These are phyloP conservation scores for Xylaria longipes DNA, from an alignment of 495 filamentous ascomycete species.

Conservation along the genomic window DNA sequence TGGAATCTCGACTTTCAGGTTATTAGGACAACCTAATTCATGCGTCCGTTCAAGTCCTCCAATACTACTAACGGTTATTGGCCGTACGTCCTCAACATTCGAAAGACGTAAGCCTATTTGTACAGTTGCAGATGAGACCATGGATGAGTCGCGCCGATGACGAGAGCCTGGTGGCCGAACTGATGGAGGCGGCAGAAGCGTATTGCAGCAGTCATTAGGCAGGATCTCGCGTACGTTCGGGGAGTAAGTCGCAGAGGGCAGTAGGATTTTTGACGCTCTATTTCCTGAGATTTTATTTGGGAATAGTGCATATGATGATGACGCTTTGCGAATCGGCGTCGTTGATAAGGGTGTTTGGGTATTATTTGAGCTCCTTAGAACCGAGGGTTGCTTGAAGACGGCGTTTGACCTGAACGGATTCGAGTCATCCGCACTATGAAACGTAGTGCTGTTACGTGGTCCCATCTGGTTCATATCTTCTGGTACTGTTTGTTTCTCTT, in stretches of 20 bases:
- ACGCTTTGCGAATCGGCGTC: conserved; percentile 43
- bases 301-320: conserved; percentile 50
- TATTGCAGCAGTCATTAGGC: conserved; percentile 29
- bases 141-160: conserved; percentile 52
- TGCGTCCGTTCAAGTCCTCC: conserved; percentile 41
- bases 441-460: conserved; percentile 32
- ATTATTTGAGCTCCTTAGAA: conserved; percentile 41
- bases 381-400: conserved; percentile 32
- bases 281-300: conserved; percentile 38
- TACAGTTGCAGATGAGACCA: conserved; percentile 54
- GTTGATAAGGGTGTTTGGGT: conserved; percentile 37
- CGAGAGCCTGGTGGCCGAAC: conserved; percentile 42
- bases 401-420: conserved; percentile 46
- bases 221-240: conserved; percentile 34
- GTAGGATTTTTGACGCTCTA: conserved; percentile 42
- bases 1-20: conserved; percentile 28
- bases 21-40: conserved; percentile 42
- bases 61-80: conserved; percentile 31
- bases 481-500: conserved; percentile 38
- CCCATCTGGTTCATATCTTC: conserved; percentile 33
- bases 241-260: conserved; percentile 52
- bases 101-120: conserved; percentile 57
- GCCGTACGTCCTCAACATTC: conserved; percentile 50
- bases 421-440: conserved; percentile 28
- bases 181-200: conserved; percentile 51